These are phyloP conservation scores for Cryomyces antarcticus DNA, from an alignment of 495 filamentous ascomycete species.

Conservation along the genomic window DNA sequence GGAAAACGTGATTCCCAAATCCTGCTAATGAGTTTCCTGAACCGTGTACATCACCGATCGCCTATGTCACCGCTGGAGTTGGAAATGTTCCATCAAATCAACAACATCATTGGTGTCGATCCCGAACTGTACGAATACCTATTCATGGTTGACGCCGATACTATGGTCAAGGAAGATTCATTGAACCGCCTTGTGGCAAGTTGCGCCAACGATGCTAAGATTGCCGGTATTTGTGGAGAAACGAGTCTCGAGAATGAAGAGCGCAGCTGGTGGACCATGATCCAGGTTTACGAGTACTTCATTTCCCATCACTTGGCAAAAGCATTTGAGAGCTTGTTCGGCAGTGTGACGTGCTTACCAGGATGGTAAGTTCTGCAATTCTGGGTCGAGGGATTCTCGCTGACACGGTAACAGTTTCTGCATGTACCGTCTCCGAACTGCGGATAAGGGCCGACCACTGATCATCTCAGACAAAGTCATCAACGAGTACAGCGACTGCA, in stretches of 20 bases:
- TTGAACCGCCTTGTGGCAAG: constrained; percentile 82
- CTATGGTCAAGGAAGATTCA: constrained; percentile 76
- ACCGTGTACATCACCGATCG: constrained; percentile 89
- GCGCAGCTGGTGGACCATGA: constrained; percentile 87
- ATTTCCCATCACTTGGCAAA: constrained; percentile 97
- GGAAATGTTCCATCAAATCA: constrained; percentile 97
- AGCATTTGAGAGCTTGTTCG: constrained; percentile 96
- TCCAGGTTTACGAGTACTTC: constrained; percentile 99
- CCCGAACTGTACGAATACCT: constrained; percentile 97
- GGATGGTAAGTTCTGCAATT: constrained; percentile 55
- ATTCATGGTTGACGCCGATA: constrained; percentile 94
- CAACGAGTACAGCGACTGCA: constrained; percentile 69
- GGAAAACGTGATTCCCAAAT: constrained; percentile 99
- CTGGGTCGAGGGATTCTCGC: not conserved
- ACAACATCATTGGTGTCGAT: constrained; percentile 97
- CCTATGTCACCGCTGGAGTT: constrained; percentile 93
- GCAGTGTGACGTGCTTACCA: constrained; percentile 89
- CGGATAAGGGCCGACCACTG: constrained; percentile 81
- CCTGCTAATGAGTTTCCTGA: constrained; percentile 93
- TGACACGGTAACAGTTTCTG: constrained; percentile 47
- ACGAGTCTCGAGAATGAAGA: constrained; percentile 86
- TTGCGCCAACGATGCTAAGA: constrained; percentile 75
- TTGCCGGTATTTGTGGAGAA: constrained; percentile 88
- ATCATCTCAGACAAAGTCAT: constrained; percentile 87
- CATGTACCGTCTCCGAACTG: constrained; percentile 93